Conservation (phyloP, 352 stramenopile genomes). For the Phytophthora fragariae region DNA sequence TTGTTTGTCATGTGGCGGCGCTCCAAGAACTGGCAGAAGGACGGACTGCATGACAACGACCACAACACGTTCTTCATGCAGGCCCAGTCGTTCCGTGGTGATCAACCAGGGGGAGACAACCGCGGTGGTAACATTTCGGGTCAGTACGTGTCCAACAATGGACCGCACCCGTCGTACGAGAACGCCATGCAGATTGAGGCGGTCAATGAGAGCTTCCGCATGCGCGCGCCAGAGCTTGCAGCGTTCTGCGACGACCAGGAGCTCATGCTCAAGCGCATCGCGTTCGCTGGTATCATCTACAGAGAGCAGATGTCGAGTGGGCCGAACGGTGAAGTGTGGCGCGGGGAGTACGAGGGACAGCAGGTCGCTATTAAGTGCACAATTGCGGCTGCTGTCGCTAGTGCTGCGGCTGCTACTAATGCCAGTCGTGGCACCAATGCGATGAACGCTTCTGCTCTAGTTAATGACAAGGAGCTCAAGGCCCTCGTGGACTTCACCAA, state of each 20-base stretch:
- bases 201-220: constrained; percentile 43
- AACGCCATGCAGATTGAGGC: constrained; percentile 43
- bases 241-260: constrained; percentile 49
- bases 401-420: constrained; percentile 14
- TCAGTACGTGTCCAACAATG: constrained; percentile 34
- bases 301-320: constrained; percentile 38
- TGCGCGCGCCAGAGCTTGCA: constrained; percentile 36
- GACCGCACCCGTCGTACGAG: constrained; percentile 28
- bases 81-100: constrained; percentile 23
- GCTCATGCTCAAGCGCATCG: constrained; percentile 49
- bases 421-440: constrained; percentile 13
- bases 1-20: constrained; percentile 34
- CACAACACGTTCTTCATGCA: constrained; percentile 43
- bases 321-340: constrained; percentile 66
- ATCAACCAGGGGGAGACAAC: constrained; percentile 3
- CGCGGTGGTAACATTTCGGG: constrained; percentile 12
- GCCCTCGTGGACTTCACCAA: constrained; percentile 47
- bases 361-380: constrained; percentile 66
- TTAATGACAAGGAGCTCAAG: constrained; percentile 43
- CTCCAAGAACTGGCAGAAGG: constrained; percentile 26
- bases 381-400: constrained; percentile 23
- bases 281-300: constrained; percentile 42
- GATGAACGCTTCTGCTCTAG: constrained; percentile 25
- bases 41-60: constrained; percentile 35
- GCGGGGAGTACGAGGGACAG: constrained; percentile 53